Conservation (phyloP, 1,284 basidiomycete species). For the Cerrena zonata region DNA sequence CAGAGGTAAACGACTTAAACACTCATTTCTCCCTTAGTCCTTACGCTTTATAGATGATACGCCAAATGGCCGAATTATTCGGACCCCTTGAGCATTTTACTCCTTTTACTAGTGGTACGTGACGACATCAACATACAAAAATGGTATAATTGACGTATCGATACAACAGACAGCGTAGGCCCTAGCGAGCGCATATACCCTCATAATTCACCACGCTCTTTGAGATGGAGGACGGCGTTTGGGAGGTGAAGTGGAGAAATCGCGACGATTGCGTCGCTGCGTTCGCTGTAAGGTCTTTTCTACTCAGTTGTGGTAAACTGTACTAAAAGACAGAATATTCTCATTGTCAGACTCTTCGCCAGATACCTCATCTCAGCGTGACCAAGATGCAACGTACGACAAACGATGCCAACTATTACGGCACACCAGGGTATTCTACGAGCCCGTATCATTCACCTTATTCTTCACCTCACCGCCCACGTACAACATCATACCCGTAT, state of each 20-base stretch:
- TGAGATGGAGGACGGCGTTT: conserved; percentile 55
- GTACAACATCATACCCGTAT: conserved; percentile 10
- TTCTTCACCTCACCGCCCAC: conserved; percentile 1
- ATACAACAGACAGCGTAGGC: too few species aligned
- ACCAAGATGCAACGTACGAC: conserved; percentile 63
- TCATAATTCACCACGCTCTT: conserved; percentile 48
- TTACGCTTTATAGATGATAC: conserved; percentile 36
- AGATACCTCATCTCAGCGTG: conserved; percentile 63
- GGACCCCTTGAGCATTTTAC: conserved; percentile 49
- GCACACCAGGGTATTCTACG: conserved; percentile 8
- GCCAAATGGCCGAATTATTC: conserved; percentile 45
- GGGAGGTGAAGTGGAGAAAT: conserved; percentile 72
- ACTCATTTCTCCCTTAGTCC: neutral
- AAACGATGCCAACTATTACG: conserved; percentile 58
- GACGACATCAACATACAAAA: neutral
- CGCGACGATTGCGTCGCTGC: conserved; percentile 69
- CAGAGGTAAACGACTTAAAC: conserved; percentile 39
- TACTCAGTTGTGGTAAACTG: too few species aligned
- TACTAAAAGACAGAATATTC: neutral
- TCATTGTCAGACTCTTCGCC: conserved; percentile 51
- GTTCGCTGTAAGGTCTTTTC: conserved; percentile 51
- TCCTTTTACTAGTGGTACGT: conserved; percentile 10
- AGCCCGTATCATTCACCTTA: conserved; percentile 10
- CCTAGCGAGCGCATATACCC: conserved; percentile 29
- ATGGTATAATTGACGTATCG: too few species aligned